Percentiles rank a stretch among this genome's conserved stretches.
Conservation (phyloP, 2,329 filamentous ascomycete genomes). For the Nigrospora osmanthi region DNA sequence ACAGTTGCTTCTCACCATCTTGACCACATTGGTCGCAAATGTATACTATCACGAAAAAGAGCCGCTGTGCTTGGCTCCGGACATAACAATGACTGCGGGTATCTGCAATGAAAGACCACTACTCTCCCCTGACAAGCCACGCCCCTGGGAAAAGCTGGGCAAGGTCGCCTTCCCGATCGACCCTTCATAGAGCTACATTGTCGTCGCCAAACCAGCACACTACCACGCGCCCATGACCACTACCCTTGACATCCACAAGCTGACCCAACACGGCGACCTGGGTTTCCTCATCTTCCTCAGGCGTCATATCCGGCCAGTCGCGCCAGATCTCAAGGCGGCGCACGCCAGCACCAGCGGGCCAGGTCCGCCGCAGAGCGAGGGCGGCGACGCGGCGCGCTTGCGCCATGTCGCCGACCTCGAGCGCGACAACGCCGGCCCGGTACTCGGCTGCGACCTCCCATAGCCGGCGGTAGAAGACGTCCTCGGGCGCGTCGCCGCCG, state of each 20-base stretch:
- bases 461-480: slow-evolving; percentile 62
- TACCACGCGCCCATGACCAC: slow-evolving; percentile 40
- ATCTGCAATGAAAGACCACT: background rate
- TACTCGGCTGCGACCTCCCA: slow-evolving; percentile 44
- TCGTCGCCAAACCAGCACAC: background rate
- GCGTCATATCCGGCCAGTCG: slow-evolving; percentile 48
- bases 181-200: background rate
- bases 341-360: background rate
- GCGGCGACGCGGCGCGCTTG: slow-evolving; percentile 59
- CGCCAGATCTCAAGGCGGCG: slow-evolving; percentile 56
- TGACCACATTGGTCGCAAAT: background rate
- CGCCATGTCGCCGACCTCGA: slow-evolving; percentile 64
- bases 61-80: background rate
- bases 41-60: background rate
- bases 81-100: background rate
- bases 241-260: slow-evolving; percentile 33
- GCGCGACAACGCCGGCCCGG: slow-evolving; percentile 47
- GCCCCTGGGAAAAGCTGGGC: no score
- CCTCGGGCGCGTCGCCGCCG: slow-evolving; percentile 22
- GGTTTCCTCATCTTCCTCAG: slow-evolving; percentile 17
- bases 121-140: background rate
- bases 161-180: no score
- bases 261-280: slow-evolving; percentile 12
- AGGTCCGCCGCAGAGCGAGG: slow-evolving; percentile 27
- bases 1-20: background rate